Percentiles rank a stretch among this genome's conserved stretches.
These are phyloP conservation scores for Colletotrichum sp. DNA, from an alignment of 2,329 filamentous ascomycete species.

Conservation along the genomic window DNA sequence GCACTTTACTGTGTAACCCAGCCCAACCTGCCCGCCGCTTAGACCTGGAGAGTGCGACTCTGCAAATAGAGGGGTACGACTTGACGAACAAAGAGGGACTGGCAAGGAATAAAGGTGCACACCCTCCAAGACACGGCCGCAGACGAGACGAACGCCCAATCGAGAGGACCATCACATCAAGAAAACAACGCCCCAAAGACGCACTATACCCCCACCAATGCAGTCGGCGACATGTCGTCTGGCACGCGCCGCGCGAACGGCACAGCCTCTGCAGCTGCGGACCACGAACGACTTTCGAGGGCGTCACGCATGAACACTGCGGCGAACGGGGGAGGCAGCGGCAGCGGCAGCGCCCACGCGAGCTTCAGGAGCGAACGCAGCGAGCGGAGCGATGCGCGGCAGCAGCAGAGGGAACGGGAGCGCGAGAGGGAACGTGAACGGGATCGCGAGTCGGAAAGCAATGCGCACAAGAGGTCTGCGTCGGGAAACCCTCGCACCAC, in stretches of 20 bases:
- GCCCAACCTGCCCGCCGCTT: neutral
- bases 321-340: neutral
- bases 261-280: slow-evolving; percentile 28
- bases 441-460: slow-evolving; percentile 38
- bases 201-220: slow-evolving; percentile 30
- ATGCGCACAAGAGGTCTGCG: slow-evolving; percentile 60
- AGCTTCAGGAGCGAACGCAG: slow-evolving; percentile 35
- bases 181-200: neutral
- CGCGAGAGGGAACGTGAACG: slow-evolving; percentile 10
- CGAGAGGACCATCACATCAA: neutral
- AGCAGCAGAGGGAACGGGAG: slow-evolving; percentile 6
- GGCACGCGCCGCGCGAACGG: slow-evolving; percentile 47
- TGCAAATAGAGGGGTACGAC: slow-evolving; percentile 3
- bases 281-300: slow-evolving; percentile 30
- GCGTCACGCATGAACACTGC: slow-evolving; percentile 37
- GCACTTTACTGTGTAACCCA: slow-evolving; percentile 6
- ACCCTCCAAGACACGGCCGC: neutral
- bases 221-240: slow-evolving; percentile 46
- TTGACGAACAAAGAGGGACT: neutral
- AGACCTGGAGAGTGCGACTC: neutral
- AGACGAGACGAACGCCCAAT: neutral
- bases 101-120: neutral
- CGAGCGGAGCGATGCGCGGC: slow-evolving; percentile 12
- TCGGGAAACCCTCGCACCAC: slow-evolving; percentile 61
- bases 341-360: slow-evolving; percentile 24